A percentile compares a stretch with the other conserved stretches of the same genome.
Conservation (phyloP, 2,329 filamentous ascomycete species). For the Chaetomium globosum region DNA sequence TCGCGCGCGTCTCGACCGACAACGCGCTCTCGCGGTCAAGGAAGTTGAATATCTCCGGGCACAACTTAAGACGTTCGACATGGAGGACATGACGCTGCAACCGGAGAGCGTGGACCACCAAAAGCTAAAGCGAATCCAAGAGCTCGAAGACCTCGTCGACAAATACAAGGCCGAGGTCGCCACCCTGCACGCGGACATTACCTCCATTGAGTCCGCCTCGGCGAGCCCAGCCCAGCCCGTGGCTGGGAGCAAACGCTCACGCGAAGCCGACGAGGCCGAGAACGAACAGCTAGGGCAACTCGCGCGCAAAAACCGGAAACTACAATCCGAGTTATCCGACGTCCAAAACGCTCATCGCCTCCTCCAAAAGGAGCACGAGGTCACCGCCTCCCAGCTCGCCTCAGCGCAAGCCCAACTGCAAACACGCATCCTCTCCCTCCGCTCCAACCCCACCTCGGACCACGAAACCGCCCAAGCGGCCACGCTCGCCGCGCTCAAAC, state of each 20-base stretch:
- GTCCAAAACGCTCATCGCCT: constrained; percentile 71
- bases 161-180: constrained; percentile 82
- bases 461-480: constrained; percentile 80
- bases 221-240: constrained; percentile 42
- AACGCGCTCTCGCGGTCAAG: constrained; percentile 81
- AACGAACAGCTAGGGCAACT: constrained; percentile 79
- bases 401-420: constrained; percentile 67
- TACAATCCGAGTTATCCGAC: constrained; percentile 75
- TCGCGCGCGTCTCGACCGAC: constrained; percentile 77
- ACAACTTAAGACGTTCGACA: constrained; percentile 84
- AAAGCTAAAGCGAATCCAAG: constrained; percentile 72
- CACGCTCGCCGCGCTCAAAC: constrained; percentile 74
- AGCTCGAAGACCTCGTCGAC: constrained; percentile 84
- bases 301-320: constrained; percentile 80
- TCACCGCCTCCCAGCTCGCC: constrained; percentile 72
- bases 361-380: constrained; percentile 73
- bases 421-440: constrained; percentile 81
- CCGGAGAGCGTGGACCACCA: constrained; percentile 76
- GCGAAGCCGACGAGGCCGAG: constrained; percentile 59
- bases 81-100: constrained; percentile 84
- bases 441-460: constrained; percentile 88
- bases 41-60: constrained; percentile 93
- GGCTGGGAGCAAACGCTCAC: constrained; percentile 65
- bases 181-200: constrained; percentile 72
- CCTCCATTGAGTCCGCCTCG: constrained; percentile 57